Percentiles rank a stretch among this genome's conserved stretches.
Conservation (phyloP, 352 stramenopile species). For the Globisporangium canariense region DNA sequence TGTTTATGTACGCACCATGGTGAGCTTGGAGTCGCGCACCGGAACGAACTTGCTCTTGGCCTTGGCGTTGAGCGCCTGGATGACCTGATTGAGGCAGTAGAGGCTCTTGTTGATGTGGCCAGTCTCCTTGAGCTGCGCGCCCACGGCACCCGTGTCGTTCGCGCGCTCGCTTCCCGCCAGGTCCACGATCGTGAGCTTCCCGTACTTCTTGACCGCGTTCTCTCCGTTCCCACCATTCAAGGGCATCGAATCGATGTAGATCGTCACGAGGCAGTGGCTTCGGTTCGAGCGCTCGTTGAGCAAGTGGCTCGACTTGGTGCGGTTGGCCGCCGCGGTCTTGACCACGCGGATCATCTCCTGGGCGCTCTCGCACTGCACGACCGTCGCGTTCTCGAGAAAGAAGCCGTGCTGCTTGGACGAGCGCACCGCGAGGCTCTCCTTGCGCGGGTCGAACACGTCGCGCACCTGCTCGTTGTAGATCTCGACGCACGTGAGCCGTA, state of each 20-base stretch:
- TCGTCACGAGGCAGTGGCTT: slow-evolving; percentile 75
- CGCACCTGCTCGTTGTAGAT: slow-evolving; percentile 77
- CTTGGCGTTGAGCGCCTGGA: slow-evolving; percentile 61
- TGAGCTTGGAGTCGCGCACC: slow-evolving; percentile 71
- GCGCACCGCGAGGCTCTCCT: slow-evolving; percentile 52
- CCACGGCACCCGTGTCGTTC: slow-evolving; percentile 57
- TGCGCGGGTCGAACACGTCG: slow-evolving; percentile 60
- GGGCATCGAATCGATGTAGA: slow-evolving; percentile 68
- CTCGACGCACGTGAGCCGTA: slow-evolving; percentile 71
- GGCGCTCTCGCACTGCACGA: slow-evolving; percentile 52
- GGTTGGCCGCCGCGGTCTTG: slow-evolving; percentile 54
- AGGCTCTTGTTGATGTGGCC: slow-evolving; percentile 81
- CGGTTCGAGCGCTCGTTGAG: slow-evolving; percentile 71
- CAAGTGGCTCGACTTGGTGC: slow-evolving; percentile 63
- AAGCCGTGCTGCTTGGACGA: slow-evolving; percentile 63
- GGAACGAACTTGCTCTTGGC: slow-evolving; percentile 59
- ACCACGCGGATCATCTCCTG: slow-evolving; percentile 65
- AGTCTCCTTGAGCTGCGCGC: slow-evolving; percentile 64
- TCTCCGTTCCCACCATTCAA: slow-evolving; percentile 6
- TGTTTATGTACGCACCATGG: slow-evolving; percentile 30
- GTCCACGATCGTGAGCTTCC: slow-evolving; percentile 77
- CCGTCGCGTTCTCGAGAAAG: slow-evolving; percentile 69
- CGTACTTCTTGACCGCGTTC: slow-evolving; percentile 46
- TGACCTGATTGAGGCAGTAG: slow-evolving; percentile 73
- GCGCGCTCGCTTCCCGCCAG: slow-evolving; percentile 64